phyloP scores from a whole-genome alignment of 2,329 filamentous ascomycete species.

The Venturia pyrina region DNA sequence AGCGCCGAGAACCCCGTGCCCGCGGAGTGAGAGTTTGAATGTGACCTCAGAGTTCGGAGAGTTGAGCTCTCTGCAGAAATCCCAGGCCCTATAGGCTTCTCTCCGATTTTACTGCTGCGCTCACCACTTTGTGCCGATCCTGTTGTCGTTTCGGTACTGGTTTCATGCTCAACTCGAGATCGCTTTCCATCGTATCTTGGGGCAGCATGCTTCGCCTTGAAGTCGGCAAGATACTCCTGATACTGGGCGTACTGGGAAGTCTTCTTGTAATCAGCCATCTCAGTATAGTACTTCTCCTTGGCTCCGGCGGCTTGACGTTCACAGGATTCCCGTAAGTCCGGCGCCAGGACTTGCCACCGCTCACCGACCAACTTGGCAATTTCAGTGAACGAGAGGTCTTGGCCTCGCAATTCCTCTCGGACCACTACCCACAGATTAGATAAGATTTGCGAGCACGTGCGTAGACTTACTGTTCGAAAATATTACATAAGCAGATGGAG shows the following conservation, averaged over 20 bases:
- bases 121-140: constrained; percentile 17
- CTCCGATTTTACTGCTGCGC: background rate
- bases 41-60: background rate
- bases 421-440: constrained; percentile 45
- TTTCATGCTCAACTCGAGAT: constrained; percentile 32
- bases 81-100: background rate
- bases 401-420: constrained; percentile 65
- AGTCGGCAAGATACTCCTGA: constrained; percentile 62
- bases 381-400: constrained; percentile 70
- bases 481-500: constrained; percentile 73
- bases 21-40: constrained; percentile 1
- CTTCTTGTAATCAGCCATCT: constrained; percentile 67
- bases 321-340: constrained; percentile 59
- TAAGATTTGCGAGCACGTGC: background rate
- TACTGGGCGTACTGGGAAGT: constrained; percentile 61
- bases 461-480: constrained; percentile 67
- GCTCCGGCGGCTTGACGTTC: constrained; percentile 61
- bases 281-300: constrained; percentile 68
- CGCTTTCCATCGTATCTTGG: constrained; percentile 33
- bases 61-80: background rate
- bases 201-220: constrained; percentile 58
- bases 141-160: constrained; percentile 24
- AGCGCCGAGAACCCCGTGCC: background rate
- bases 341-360: constrained; percentile 64
- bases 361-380: constrained; percentile 76